Evolutionary conservation across 148 eudicot species (phyloP).

Genomic region (Vaccinium myrtillus): DNA sequence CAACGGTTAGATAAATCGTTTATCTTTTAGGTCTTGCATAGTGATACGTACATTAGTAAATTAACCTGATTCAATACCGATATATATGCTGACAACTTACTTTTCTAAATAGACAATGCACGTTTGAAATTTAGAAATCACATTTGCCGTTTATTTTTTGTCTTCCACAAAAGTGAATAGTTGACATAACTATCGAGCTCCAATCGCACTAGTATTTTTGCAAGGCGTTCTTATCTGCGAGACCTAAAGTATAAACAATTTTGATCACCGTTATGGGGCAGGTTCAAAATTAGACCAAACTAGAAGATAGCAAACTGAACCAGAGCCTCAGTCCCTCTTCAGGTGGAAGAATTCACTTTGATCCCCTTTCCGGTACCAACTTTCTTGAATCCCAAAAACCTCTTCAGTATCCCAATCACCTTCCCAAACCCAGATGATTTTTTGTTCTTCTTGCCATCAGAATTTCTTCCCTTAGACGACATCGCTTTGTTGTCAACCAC

Average conservation of each 20-base stretch:
- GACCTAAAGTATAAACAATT: background rate
- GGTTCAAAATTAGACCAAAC: background rate
- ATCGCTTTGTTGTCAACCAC: conserved; percentile 14
- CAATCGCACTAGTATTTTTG: background rate
- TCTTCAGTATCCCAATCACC: conserved; percentile 20
- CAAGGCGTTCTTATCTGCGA: background rate
- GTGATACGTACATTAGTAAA: too few relatives aligned
- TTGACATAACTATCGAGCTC: background rate
- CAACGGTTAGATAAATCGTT: too few relatives aligned
- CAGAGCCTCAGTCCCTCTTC: background rate
- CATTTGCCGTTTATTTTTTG: background rate
- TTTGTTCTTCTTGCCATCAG: conserved; percentile 5
- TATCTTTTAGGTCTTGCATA: too few relatives aligned
- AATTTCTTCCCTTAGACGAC: conserved; percentile 10
- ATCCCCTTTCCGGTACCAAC: background rate
- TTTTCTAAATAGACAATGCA: background rate
- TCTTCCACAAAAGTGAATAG: background rate
- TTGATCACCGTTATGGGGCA: background rate
- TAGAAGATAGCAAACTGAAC: too few relatives aligned
- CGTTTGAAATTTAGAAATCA: background rate
- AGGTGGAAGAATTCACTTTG: conserved; percentile 1
- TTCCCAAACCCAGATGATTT: background rate
- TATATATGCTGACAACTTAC: background rate
- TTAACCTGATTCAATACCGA: background rate
- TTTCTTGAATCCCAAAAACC: conserved; percentile 16